phyloP scores from a whole-genome alignment of 805 yeast species.

The Ogataea trehaloabstinens region DNA sequence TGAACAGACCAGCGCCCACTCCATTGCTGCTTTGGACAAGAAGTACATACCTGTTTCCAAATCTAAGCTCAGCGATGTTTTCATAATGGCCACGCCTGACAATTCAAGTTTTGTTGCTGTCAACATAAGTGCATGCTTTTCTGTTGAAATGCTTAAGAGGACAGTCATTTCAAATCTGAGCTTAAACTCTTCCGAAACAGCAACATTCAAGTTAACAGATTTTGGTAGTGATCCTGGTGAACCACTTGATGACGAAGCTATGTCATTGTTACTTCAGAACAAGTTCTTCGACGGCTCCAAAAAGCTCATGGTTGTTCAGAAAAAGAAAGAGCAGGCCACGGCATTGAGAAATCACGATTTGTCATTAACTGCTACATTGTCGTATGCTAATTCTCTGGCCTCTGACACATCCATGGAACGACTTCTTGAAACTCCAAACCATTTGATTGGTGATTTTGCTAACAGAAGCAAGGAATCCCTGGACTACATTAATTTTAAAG shows the following conservation, averaged over 20 bases:
- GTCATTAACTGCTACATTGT: slow-evolving; percentile 32
- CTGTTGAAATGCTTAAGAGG: slow-evolving; percentile 38
- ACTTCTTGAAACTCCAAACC: slow-evolving; percentile 67
- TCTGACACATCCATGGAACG: slow-evolving; percentile 35
- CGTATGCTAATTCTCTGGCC: slow-evolving; percentile 55
- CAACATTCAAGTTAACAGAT: slow-evolving; percentile 63
- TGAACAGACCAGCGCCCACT: too few relatives aligned
- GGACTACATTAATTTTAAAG: slow-evolving; percentile 62
- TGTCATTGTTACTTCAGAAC: slow-evolving; percentile 37
- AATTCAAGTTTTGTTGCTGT: slow-evolving; percentile 54
- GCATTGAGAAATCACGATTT: slow-evolving; percentile 1
- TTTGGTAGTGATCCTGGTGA: slow-evolving; percentile 59
- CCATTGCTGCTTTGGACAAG: slow-evolving; percentile 29
- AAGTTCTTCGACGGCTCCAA: slow-evolving; percentile 30
- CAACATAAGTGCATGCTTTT: slow-evolving; percentile 31
- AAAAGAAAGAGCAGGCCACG: slow-evolving; percentile 2
- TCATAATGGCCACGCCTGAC: slow-evolving; percentile 64
- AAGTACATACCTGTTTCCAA: slow-evolving; percentile 38
- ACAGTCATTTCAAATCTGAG: slow-evolving; percentile 38
- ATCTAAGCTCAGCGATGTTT: slow-evolving; percentile 29
- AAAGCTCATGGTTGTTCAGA: slow-evolving; percentile 20
- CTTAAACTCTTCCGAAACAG: slow-evolving; percentile 32
- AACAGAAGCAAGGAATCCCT: slow-evolving; percentile 30
- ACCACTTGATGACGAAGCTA: slow-evolving; percentile 48
- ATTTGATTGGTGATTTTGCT: slow-evolving; percentile 44